These are phyloP conservation scores for Alternaria hordeiaustralica DNA, from an alignment of 2,329 filamentous ascomycete genomes.

Conservation along the genomic window DNA sequence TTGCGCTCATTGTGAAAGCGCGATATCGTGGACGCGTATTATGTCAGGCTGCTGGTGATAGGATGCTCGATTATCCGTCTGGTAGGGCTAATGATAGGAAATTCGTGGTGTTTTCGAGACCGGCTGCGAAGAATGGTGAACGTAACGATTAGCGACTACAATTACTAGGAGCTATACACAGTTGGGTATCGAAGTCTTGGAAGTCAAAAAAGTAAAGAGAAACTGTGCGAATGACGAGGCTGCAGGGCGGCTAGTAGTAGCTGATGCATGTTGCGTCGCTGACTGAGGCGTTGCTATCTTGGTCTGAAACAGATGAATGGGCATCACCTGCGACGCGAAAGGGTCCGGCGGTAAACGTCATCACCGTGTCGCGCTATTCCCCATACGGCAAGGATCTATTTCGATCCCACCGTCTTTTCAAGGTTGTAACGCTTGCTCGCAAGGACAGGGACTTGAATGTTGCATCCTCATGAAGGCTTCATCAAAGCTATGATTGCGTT, in stretches of 20 bases:
- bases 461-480: background rate
- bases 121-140: background rate
- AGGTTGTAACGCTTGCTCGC: background rate
- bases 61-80: background rate
- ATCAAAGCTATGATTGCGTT: background rate
- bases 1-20: constrained; percentile 30
- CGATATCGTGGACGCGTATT: background rate
- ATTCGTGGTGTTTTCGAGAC: background rate
- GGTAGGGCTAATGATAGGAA: background rate
- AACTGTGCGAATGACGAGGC: background rate
- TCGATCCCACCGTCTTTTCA: background rate
- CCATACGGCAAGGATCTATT: background rate
- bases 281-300: constrained; percentile 10
- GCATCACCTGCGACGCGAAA: constrained; percentile 3
- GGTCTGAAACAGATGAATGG: constrained; percentile 9
- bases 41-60: no score
- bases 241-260: constrained; percentile 1
- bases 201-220: background rate
- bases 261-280: constrained; percentile 17
- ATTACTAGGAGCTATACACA: constrained; percentile 1
- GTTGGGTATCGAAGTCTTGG: background rate
- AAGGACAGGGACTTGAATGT: background rate
- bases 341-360: background rate
- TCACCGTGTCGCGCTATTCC: background rate
- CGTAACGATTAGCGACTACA: constrained; percentile 9